These are phyloP conservation scores for Penicillium sp. DNA, from an alignment of 2,329 filamentous ascomycete species.

Conservation along the genomic window DNA sequence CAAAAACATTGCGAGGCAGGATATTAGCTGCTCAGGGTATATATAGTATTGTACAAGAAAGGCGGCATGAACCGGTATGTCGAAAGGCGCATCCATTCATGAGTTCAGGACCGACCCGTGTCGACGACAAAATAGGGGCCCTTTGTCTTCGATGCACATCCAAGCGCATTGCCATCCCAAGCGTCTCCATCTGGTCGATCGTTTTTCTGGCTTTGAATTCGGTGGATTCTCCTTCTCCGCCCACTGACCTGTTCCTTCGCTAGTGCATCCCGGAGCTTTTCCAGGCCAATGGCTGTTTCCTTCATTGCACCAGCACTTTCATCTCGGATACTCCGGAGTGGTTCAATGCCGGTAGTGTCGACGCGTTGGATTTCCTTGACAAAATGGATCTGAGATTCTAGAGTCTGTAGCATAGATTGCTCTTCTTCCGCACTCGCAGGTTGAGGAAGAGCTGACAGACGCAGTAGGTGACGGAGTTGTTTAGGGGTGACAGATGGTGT, in stretches of 20 bases:
- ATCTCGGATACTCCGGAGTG: slow-evolving; percentile 73
- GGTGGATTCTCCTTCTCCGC: slow-evolving; percentile 44
- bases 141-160: slow-evolving; percentile 57
- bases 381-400: slow-evolving; percentile 81
- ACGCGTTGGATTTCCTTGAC: slow-evolving; percentile 79
- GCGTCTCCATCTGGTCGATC: slow-evolving; percentile 41
- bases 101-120: slow-evolving; percentile 15
- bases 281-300: slow-evolving; percentile 38
- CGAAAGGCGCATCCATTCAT: too few relatives aligned
- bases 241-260: slow-evolving; percentile 40
- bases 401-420: slow-evolving; percentile 62
- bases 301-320: slow-evolving; percentile 44
- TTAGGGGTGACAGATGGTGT: slow-evolving; percentile 51
- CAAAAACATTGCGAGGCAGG: too few relatives aligned
- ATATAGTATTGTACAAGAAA: too few relatives aligned
- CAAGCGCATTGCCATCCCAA: slow-evolving; percentile 66
- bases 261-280: slow-evolving; percentile 35
- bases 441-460: slow-evolving; percentile 77
- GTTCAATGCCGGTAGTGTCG: slow-evolving; percentile 65
- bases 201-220: slow-evolving; percentile 28
- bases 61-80: too few relatives aligned
- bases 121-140: slow-evolving; percentile 75
- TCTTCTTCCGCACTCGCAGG: slow-evolving; percentile 61
- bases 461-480: slow-evolving; percentile 76
- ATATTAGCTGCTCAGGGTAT: too few relatives aligned